These are phyloP conservation scores for Phycomyces nitens DNA, from an alignment of 192 early-diverging fungal genomes.

Conservation along the genomic window DNA sequence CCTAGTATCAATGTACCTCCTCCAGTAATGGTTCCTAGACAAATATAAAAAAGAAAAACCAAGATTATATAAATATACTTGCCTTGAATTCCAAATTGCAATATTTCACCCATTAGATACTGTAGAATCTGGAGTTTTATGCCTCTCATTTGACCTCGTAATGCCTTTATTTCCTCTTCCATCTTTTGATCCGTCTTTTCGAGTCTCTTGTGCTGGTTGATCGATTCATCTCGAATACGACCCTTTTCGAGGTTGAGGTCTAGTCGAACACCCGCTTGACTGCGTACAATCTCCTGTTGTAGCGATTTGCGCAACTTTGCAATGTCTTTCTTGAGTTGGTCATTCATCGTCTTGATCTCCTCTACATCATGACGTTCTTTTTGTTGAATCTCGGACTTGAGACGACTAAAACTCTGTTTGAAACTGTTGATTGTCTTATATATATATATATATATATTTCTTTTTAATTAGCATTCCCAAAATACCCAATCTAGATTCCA, in stretches of 20 bases:
- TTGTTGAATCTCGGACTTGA: conserved; percentile 85
- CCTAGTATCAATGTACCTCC: conserved; percentile 71
- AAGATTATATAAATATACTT: neutral
- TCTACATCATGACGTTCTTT: conserved; percentile 86
- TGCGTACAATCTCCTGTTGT: conserved; percentile 75
- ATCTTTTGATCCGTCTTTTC: conserved; percentile 82
- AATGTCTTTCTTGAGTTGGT: conserved; percentile 73
- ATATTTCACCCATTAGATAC: conserved; percentile 63
- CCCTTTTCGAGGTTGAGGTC: conserved; percentile 91
- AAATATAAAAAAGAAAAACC: neutral
- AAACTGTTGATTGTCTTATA: conserved; percentile 72
- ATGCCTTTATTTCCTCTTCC: conserved; percentile 77
- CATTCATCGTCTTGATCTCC: conserved; percentile 76
- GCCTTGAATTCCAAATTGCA: too few species aligned
- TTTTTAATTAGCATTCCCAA: neutral
- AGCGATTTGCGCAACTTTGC: conserved; percentile 79
- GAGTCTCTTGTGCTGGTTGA: conserved; percentile 75
- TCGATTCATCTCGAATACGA: conserved; percentile 79
- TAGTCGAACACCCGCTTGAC: conserved; percentile 81
- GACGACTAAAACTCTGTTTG: conserved; percentile 82
- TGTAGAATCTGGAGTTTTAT: conserved; percentile 81
- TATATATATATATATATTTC: neutral
- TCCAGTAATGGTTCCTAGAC: conserved; percentile 66
- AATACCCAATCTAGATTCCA: neutral
- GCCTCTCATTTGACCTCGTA: conserved; percentile 84